Base-by-base conservation (phyloP, 1,284 basidiomycete genomes). In the Trametes polyzona region DNA sequence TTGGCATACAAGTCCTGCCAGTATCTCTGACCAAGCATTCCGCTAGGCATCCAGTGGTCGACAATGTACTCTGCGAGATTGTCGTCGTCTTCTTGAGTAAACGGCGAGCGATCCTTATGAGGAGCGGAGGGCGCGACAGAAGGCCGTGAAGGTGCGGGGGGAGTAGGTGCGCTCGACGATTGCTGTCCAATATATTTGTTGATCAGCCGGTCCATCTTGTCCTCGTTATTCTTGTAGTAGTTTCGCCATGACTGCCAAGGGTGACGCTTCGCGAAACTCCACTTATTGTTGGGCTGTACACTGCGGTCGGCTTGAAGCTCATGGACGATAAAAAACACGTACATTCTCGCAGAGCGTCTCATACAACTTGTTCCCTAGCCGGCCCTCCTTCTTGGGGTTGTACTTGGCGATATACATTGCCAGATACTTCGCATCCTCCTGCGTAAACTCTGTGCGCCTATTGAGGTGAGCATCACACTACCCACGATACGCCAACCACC, bases 1-100 rank as follows among this genome's bases (percentile, higher is more conserved):
- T 63, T 26, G 1, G 41, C 33, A 4, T 68, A 59, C 4, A 87
- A 67, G 17, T 73, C 72, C 63, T 84, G 79, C 68, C 90, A 92
- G 17, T 91, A 69, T 51, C 82, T 81, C 65, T 90, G 88, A 6
- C 90, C 89, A 2, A 89, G 74, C 19, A 87, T 87, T 2, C 85
- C 84, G 81, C 79, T 64, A 83, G 84, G 68, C 82, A 9, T 16
- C 4, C 12, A 26, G 10, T 17, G 87, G 85, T 75, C 71, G 0
- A 88, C 89, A 59, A 92, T 87, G 81, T 86, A 92, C 27, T 78
- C 74, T 48, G 83, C 84, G 16, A 92, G 73, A 56, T 80, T 77
- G 40, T 81, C 75, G 65, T 92, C 90, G 56, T 92, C 89, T 55
- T 83, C 80, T 54, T 79, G 77, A 0, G 83, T 87, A 62, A 88